A percentile compares a stretch with the other conserved stretches of the same genome.
phyloP scores from a whole-genome alignment of 2,329 filamentous ascomycete genomes.

The Truncatella angustata region DNA sequence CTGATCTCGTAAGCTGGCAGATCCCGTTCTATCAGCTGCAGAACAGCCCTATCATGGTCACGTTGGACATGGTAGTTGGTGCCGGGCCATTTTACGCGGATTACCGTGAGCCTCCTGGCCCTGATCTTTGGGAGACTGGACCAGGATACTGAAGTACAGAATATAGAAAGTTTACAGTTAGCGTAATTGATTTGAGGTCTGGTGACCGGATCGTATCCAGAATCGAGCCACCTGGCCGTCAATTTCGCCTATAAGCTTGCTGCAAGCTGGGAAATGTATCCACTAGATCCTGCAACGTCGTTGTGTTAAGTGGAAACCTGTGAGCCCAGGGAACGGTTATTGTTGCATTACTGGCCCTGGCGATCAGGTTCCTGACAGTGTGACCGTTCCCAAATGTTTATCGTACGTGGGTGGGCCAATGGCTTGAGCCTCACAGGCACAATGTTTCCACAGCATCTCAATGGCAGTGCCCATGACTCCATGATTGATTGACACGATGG shows the following conservation, averaged over 20 bases:
- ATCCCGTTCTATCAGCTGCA: background rate
- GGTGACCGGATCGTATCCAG: conserved; percentile 10
- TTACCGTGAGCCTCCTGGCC: background rate
- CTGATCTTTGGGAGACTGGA: background rate
- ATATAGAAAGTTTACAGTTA: conserved; percentile 1
- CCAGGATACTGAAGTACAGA: background rate
- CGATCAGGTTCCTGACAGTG: conserved; percentile 9
- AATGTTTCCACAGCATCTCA: too few species aligned
- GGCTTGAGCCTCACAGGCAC: conserved; percentile 4
- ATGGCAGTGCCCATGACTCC: too few species aligned
- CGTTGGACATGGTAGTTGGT: background rate
- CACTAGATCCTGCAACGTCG: conserved; percentile 5
- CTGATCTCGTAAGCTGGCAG: background rate
- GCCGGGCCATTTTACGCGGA: background rate
- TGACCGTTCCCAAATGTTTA: background rate
- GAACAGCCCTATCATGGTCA: background rate
- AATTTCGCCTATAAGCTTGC: conserved; percentile 6
- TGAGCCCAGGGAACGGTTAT: background rate
- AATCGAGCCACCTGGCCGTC: conserved; percentile 10
- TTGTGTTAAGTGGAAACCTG: background rate
- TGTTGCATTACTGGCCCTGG: background rate
- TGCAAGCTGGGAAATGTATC: conserved; percentile 8
- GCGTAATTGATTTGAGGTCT: conserved; percentile 7
- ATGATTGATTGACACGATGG: too few species aligned
- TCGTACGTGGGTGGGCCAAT: conserved; percentile 3